Evolutionary conservation across 768 basidiomycete genomes (phyloP), one percentile per base, ranked within the genome.

Genomic region (Galerina sulciceps): DNA sequence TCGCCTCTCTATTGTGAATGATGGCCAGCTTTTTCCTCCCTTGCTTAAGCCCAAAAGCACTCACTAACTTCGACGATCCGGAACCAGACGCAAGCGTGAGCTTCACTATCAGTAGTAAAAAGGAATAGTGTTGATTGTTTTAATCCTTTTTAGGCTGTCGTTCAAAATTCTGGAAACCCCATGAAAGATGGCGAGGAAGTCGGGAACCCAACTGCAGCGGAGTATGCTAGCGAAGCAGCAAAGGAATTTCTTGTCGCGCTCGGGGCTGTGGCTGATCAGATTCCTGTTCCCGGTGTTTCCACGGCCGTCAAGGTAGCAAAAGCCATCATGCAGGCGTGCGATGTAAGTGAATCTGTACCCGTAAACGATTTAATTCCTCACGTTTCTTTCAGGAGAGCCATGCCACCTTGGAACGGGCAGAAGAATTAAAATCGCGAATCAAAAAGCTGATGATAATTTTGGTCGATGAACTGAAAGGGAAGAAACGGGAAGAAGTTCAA

Each of bases 391-490:
- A 49, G 48, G 34, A 49, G 4, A 49, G 48, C 26, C 48, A 49
- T 49, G 48, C 48, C 6, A 49, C 48, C 2, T 36, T 49, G 35
- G 48, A 49, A 36, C 48, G 48, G 3, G 48, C 48, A 10, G 6
- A 37, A 18, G 48, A 49, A 17, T 31, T 49, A 11, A 49, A 49
- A 23, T 11, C 10, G 20, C 48, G 48, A 18, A 49, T 49, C 48
- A 49, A 49, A 11, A 36, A 31, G 2, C 35, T 49, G 2, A 31
- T 49, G 10, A 36, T 35, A 23, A 9, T 49, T 8, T 36, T 49
- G 17, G 48, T 49, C 34, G 48, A 49, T 14, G 48, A 49, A 11
- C 35, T 49, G 48, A 49, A 49, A 20, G 48, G 48, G 18, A 49
- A 49, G 15, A 37, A 22, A 18, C 17, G 18, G 15, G 48, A 35